Evolutionary conservation across 1,284 basidiomycete genomes (phyloP).

Genomic region (Papiliotrema flavescens): DNA sequence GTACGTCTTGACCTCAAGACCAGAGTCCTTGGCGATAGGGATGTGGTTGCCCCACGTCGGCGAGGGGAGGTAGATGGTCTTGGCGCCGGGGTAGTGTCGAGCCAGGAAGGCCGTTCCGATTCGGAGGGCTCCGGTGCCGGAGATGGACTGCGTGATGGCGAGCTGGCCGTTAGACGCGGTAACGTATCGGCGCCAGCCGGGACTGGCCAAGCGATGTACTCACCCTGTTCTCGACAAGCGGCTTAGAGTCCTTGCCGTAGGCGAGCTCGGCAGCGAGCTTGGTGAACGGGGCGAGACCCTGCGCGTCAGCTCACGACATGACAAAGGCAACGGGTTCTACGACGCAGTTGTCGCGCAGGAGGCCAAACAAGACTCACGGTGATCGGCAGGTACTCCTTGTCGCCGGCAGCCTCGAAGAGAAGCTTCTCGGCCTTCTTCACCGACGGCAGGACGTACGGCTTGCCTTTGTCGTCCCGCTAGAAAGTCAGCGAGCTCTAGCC

Average conservation of each 20-base stretch:
- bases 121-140: conserved; percentile 94
- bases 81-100: conserved; percentile 81
- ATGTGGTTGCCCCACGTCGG: conserved; percentile 99
- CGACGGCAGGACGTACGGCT: conserved; percentile 87
- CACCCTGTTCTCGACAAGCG: conserved; percentile 72
- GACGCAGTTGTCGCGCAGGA: neutral
- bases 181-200: neutral
- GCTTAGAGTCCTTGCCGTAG: conserved; percentile 77
- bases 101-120: conserved; percentile 89
- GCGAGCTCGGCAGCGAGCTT: conserved; percentile 86
- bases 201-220: conserved; percentile 42
- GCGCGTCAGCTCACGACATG: neutral
- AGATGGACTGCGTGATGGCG: conserved; percentile 92
- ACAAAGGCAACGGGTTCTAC: too few species aligned
- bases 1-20: conserved; percentile 88
- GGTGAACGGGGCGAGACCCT: conserved; percentile 76
- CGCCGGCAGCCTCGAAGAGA: conserved; percentile 64
- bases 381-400: conserved; percentile 99
- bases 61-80: conserved; percentile 86
- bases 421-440: conserved; percentile 71
- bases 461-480: conserved; percentile 90
- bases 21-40: conserved; percentile 78
- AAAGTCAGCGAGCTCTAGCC: conserved; percentile 1
- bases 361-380: conserved; percentile 51
- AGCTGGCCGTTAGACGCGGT: conserved; percentile 55